Evolutionary conservation across 345 rosid genomes (phyloP), one percentile per base, ranked within the genome.

Genomic region (Syzygium aromaticum): DNA sequence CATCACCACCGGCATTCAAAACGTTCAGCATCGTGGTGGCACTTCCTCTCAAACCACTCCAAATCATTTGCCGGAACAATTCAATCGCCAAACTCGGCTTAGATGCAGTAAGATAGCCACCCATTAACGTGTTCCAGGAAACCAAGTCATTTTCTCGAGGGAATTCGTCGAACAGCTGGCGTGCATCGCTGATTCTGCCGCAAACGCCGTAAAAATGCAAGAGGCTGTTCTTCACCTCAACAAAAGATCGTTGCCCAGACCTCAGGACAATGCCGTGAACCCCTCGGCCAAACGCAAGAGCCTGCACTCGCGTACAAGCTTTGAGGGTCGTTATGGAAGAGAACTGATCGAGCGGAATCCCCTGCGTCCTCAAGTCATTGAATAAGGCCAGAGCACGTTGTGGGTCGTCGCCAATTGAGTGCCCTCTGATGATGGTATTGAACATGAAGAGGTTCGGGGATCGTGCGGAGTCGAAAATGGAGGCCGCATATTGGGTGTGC

Each of bases 391-490:
- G 92, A 54, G 95, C 93, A 89, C 87, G 90, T 67, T 85, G 84
- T 0, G 96, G 96, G 77, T 91, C 89, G 54, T 89, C 91, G 77
- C 95, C 86, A 17, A 89, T 86, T 25, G 96, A 93, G 88, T 89
- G 93, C 51, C 91, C 95, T 87, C 95, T 90, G 52, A 95, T 88
- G 88, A 95, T 89, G 51, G 94, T 91, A 87, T 93, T 93, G 91
- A 90, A 94, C 95, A 94, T 93, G 89, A 84, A 95, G 84, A 95
- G 92, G 86, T 92, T 95, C 82, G 93, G 93, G 64, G 89, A 84
- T 56, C 90, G 88, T 51, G 92, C 88, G 52, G 89, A 85, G 38
- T 91, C 51, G 88, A 95, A 94, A 54, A 95, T 93, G 49, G 94
- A 91, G 57, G 91, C 93, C 1, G 96, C 95, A 89, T 95, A 94